These are phyloP conservation scores for Penicillium sp. DNA, from an alignment of 2,329 filamentous ascomycete genomes.

Conservation along the genomic window DNA sequence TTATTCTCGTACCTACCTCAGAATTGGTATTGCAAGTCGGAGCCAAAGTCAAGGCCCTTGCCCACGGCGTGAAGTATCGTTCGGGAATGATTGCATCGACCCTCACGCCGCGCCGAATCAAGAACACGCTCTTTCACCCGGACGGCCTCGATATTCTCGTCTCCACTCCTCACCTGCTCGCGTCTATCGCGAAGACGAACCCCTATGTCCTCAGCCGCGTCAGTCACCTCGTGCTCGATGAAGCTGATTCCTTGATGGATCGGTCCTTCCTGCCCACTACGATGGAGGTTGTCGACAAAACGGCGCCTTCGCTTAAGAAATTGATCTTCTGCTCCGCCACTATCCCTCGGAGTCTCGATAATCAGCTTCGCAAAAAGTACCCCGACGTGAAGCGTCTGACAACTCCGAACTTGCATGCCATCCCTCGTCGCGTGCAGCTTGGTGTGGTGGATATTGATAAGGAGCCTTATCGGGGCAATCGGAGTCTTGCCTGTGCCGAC, in stretches of 20 bases:
- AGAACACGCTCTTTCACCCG: slow-evolving; percentile 75
- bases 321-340: slow-evolving; percentile 93
- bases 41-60: slow-evolving; percentile 71
- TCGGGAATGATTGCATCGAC: slow-evolving; percentile 76
- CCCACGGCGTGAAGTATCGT: slow-evolving; percentile 82
- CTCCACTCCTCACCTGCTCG: slow-evolving; percentile 81
- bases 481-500: slow-evolving; percentile 87
- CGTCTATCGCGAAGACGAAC: slow-evolving; percentile 81
- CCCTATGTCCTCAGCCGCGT: slow-evolving; percentile 92
- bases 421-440: slow-evolving; percentile 88
- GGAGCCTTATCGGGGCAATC: slow-evolving; percentile 91
- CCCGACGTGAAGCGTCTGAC: slow-evolving; percentile 80
- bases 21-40: slow-evolving; percentile 89
- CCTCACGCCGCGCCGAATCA: slow-evolving; percentile 71
- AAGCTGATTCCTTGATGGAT: slow-evolving; percentile 93
- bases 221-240: slow-evolving; percentile 82
- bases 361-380: slow-evolving; percentile 73
- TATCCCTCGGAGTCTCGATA: slow-evolving; percentile 84
- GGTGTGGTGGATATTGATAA: slow-evolving; percentile 87
- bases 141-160: slow-evolving; percentile 80
- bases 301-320: slow-evolving; percentile 74
- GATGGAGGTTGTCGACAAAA: slow-evolving; percentile 73
- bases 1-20: slow-evolving; percentile 86
- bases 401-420: slow-evolving; percentile 92
- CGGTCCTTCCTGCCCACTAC: slow-evolving; percentile 85